These are phyloP conservation scores for Apocynum venetum DNA, from an alignment of 257 asterid genomes.

Conservation along the genomic window DNA sequence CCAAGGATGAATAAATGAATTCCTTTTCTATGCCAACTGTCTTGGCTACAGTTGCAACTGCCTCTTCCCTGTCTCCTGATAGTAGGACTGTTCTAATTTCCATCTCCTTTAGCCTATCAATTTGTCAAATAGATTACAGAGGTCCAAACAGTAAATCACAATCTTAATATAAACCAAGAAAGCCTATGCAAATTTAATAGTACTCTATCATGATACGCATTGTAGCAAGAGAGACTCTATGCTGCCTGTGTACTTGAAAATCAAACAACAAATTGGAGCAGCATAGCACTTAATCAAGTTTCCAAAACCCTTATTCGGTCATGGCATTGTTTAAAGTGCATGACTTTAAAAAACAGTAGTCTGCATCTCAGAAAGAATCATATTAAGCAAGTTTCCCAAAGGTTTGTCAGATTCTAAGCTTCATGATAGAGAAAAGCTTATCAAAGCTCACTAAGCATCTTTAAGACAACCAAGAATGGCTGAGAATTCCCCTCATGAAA, in stretches of 20 bases:
- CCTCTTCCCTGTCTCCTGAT: slow-evolving; percentile 99
- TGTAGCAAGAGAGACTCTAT: not conserved
- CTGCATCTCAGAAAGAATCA: not conserved
- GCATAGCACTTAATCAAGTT: not conserved
- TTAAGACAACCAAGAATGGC: not conserved
- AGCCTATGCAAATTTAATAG: not conserved
- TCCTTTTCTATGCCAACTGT: slow-evolving; percentile 66
- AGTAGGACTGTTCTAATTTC: slow-evolving; percentile 74
- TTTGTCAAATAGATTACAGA: slow-evolving; percentile 12
- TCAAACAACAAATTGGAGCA: too few species aligned
- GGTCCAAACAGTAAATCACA: slow-evolving; percentile 13
- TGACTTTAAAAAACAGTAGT: not conserved
- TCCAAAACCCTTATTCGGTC: not conserved
- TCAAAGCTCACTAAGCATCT: not conserved
- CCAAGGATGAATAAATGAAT: slow-evolving; percentile 65
- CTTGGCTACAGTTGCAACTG: slow-evolving; percentile 94
- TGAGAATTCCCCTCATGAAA: not conserved
- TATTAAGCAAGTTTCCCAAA: not conserved
- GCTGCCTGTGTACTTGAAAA: not conserved
- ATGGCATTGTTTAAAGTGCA: not conserved
- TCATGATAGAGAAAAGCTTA: too few species aligned
- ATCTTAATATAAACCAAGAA: not conserved
- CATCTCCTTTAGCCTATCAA: slow-evolving; percentile 71
- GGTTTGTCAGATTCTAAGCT: not conserved
- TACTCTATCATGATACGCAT: not conserved